Base-by-base conservation (phyloP, 257 asterid genomes). In the Echium plantagineum region DNA sequence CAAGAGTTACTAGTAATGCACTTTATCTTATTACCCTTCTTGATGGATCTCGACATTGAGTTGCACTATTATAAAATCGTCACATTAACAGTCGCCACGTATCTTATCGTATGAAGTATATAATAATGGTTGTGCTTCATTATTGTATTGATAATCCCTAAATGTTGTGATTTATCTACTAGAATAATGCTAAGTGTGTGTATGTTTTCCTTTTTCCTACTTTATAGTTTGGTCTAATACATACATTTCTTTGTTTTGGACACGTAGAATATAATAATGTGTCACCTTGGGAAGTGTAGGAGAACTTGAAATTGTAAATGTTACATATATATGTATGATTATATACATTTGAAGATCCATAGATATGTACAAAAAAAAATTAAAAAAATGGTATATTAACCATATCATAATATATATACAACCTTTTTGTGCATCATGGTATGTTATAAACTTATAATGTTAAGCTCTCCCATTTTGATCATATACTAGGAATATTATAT, bases 1-100 rank as follows among this genome's bases (percentile, higher is more conserved):
- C 89, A 8, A 81, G 85, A 62, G 89, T 85, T 52, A 88, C 96
- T 38, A 91, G 98, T 58, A 91, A 91, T 75, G 98, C 98, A 0
- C 89, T 91, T 0, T 88, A 84, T 57, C 80, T 91, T 24, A 79
- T 91, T 65, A 82, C 81, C 67, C 82, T 73, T 52, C 81, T 87
- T 7, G 91, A 83, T 46, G 59, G 73, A 10, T 62, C 77, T 38
- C 49, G 66, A 42, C 49, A 42, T 42, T 42, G 49, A 42, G 13
- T 15, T 9, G 5, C 16, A 42, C 13, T 42, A 42, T 42, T 6
- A n/a, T n/a, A n/a, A n/a, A n/a, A n/a, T n/a, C n/a, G n/a, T n/a
- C n/a, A n/a, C n/a, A n/a, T n/a, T n/a, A n/a, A n/a, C n/a, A n/a
- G n/a, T n/a, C n/a, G n/a, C n/a, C n/a, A n/a, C n/a, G n/a, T n/a